phyloP scores from a whole-genome alignment of 1,284 basidiomycete species.

The Malassezia equina region DNA sequence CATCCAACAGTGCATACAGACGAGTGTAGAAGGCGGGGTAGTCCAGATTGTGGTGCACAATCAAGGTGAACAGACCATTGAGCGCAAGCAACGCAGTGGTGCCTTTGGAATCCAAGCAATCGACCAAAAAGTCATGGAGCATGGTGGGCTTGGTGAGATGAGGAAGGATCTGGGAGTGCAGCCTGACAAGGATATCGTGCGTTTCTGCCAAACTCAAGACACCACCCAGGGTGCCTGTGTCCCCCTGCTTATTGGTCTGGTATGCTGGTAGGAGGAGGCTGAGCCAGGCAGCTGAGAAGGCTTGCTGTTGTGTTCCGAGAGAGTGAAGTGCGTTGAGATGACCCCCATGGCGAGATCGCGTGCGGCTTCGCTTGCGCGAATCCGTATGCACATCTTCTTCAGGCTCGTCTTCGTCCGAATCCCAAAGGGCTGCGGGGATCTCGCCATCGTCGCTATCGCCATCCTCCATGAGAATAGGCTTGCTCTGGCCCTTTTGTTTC shows the following conservation, averaged over 20 bases:
- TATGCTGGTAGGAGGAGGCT: conserved; percentile 55
- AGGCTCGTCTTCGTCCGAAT: conserved; percentile 38
- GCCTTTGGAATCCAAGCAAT: conserved; percentile 62
- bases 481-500: conserved; percentile 15
- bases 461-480: conserved; percentile 30
- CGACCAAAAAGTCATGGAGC: conserved; percentile 87
- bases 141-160: conserved; percentile 63
- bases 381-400: conserved; percentile 32
- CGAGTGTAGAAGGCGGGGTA: conserved; percentile 91
- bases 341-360: conserved; percentile 14
- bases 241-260: conserved; percentile 8
- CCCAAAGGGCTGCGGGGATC: conserved; percentile 27
- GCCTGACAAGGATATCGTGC: conserved; percentile 62
- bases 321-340: conserved; percentile 54
- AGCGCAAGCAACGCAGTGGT: conserved; percentile 78
- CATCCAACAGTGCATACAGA: conserved; percentile 70
- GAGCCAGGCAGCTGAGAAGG: conserved; percentile 70
- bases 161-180: conserved; percentile 75
- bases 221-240: conserved; percentile 48
- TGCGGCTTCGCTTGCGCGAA: conserved; percentile 20
- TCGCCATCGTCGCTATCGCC: conserved; percentile 48
- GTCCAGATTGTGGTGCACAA: conserved; percentile 86
- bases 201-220: conserved; percentile 50
- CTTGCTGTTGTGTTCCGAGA: conserved; percentile 62
- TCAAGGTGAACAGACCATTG: conserved; percentile 81